phyloP scores from a whole-genome alignment of 164 flowering plant species.

The Cinnamomum chago region DNA sequence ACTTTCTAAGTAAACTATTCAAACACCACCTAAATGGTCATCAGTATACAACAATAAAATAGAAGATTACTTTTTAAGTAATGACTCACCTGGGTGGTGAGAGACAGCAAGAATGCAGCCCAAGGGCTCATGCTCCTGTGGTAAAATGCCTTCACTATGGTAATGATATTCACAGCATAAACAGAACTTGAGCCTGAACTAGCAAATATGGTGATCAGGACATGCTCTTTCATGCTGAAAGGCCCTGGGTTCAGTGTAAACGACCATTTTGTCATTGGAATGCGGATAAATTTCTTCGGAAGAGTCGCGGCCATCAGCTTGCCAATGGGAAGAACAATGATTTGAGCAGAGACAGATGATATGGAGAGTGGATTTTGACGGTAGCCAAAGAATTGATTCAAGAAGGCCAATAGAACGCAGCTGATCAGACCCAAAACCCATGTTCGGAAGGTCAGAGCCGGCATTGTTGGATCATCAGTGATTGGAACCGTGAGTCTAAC shows the following conservation, averaged over 20 bases:
- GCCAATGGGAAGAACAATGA: slow-evolving; percentile 11
- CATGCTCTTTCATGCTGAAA: slow-evolving; percentile 15
- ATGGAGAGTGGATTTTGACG: not conserved
- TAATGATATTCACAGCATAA: slow-evolving; percentile 3
- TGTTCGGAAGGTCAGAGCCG: slow-evolving; percentile 18
- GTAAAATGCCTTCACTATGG: slow-evolving; percentile 7
- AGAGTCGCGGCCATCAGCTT: slow-evolving; percentile 13
- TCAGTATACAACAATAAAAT: too few relatives aligned
- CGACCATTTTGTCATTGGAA: slow-evolving; percentile 5
- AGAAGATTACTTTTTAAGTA: too few relatives aligned
- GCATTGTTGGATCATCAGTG: slow-evolving; percentile 14
- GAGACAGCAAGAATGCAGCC: slow-evolving; percentile 1
- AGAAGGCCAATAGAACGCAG: slow-evolving; percentile 4
- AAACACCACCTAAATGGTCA: too few relatives aligned
- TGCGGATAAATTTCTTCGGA: slow-evolving; percentile 1
- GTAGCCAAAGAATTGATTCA: not conserved
- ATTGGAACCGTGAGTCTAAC: slow-evolving; percentile 15
- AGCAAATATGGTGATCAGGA: slow-evolving; percentile 14
- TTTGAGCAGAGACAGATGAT: slow-evolving; percentile 4
- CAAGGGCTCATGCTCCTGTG: not conserved
- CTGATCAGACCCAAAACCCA: slow-evolving; percentile 13
- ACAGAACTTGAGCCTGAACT: not conserved
- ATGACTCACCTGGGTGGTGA: slow-evolving; percentile 9
- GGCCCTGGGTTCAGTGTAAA: slow-evolving; percentile 16
- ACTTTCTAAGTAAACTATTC: too few relatives aligned